These are phyloP conservation scores for Kwoniella pini DNA, from an alignment of 768 basidiomycete species.

Conservation along the genomic window DNA sequence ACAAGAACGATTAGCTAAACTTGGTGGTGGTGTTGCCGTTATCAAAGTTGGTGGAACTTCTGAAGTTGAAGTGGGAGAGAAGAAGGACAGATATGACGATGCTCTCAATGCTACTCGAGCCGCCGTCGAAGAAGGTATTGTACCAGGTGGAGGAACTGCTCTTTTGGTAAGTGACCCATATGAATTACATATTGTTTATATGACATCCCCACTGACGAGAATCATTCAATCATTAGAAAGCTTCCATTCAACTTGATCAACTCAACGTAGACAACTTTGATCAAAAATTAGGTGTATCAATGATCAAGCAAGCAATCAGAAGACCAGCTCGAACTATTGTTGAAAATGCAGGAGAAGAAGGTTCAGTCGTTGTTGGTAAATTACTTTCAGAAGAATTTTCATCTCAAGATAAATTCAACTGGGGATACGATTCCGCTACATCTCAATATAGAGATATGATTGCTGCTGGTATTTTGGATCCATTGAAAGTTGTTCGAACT, in stretches of 20 bases:
- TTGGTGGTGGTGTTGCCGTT: slow-evolving; percentile 94
- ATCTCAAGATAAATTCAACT: slow-evolving; percentile 68
- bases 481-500: slow-evolving; percentile 90
- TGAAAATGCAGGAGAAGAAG: slow-evolving; percentile 90
- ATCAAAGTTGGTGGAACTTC: slow-evolving; percentile 93
- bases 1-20: slow-evolving; percentile 94
- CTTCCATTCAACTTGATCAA: slow-evolving; percentile 59
- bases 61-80: slow-evolving; percentile 97
- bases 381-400: slow-evolving; percentile 59
- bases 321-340: slow-evolving; percentile 85
- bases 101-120: slow-evolving; percentile 97
- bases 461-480: slow-evolving; percentile 89
- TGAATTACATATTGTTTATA: neutral
- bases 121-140: slow-evolving; percentile 96
- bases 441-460: slow-evolving; percentile 96
- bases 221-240: slow-evolving; percentile 41
- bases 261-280: slow-evolving; percentile 90
- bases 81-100: slow-evolving; percentile 98
- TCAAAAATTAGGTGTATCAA: slow-evolving; percentile 91
- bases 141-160: slow-evolving; percentile 94
- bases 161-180: slow-evolving; percentile 60
- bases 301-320: slow-evolving; percentile 82
- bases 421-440: slow-evolving; percentile 86
- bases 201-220: neutral
- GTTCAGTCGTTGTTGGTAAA: slow-evolving; percentile 86